A percentile compares a stretch with the other conserved stretches of the same genome.
Evolutionary conservation across 148 eudicot species (phyloP).

Genomic region (Fagopyrum esculentum): DNA sequence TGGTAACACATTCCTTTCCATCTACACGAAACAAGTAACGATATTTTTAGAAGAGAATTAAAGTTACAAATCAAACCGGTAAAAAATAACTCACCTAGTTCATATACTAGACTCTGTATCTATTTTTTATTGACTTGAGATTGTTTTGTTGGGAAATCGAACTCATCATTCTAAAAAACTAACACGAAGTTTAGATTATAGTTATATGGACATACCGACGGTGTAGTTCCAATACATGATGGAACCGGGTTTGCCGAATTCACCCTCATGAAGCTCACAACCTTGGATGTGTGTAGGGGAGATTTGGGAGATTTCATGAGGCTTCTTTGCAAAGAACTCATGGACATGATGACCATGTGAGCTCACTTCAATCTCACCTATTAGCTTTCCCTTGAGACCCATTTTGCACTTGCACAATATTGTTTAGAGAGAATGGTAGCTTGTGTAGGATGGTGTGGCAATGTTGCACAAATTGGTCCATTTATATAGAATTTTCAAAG

Average conservation of each 20-base stretch:
- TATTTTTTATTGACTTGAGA: too few species aligned
- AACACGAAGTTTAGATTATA: background rate
- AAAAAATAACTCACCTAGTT: too few species aligned
- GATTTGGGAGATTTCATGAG: constrained; percentile 14
- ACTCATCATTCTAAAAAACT: too few species aligned
- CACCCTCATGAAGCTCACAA: constrained; percentile 23
- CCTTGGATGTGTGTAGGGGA: constrained; percentile 16
- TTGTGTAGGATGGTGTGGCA: background rate
- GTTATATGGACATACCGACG: constrained; percentile 11
- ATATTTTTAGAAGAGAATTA: too few species aligned
- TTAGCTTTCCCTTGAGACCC: constrained; percentile 12
- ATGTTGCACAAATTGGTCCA: background rate
- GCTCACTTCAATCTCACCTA: background rate
- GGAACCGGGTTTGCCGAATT: constrained; percentile 14
- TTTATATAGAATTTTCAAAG: too few species aligned
- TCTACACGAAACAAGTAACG: background rate
- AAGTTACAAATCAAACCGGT: too few species aligned
- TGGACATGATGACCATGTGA: constrained; percentile 17
- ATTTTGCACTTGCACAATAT: background rate
- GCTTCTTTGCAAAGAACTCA: constrained; percentile 13
- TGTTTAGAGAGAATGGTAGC: background rate
- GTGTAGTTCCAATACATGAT: constrained; percentile 18
- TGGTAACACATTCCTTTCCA: constrained; percentile 10
- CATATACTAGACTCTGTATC: too few species aligned
- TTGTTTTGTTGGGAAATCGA: too few species aligned